These are phyloP conservation scores for Lipomyces japonicus DNA, from an alignment of 805 yeast species.

Conservation along the genomic window DNA sequence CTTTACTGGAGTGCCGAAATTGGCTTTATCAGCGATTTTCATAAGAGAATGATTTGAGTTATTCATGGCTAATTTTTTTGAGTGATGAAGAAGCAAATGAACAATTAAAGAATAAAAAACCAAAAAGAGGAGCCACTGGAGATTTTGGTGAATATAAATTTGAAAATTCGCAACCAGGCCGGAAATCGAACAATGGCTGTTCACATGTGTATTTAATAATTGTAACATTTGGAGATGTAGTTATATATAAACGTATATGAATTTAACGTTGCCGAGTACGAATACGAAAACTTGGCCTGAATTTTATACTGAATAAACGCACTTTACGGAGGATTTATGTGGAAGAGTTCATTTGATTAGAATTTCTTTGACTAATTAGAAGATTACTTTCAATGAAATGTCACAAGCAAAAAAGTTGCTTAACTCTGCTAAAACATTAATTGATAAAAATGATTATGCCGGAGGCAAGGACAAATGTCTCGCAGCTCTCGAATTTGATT, in stretches of 20 bases:
- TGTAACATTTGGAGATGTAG: neutral
- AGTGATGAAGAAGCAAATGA: constrained; percentile 56
- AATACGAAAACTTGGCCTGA: no score
- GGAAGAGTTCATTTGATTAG: neutral
- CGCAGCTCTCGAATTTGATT: constrained; percentile 55
- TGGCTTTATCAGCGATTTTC: constrained; percentile 46
- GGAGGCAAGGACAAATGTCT: constrained; percentile 55
- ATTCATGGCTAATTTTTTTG: constrained; percentile 62
- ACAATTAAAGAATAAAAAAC: constrained; percentile 49
- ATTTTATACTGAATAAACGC: no score
- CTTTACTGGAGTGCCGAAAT: no score
- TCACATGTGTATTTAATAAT: neutral
- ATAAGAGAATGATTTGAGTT: constrained; percentile 66
- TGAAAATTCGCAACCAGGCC: neutral
- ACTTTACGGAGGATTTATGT: no score
- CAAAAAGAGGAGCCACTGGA: constrained; percentile 42
- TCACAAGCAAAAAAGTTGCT: constrained; percentile 15
- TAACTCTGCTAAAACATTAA: constrained; percentile 32
- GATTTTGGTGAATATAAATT: neutral
- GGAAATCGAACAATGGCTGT: constrained; percentile 19
- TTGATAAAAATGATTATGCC: constrained; percentile 53
- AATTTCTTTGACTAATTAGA: neutral
- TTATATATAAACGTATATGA: no score
- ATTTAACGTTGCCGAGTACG: no score
- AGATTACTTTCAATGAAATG: constrained; percentile 2